These are phyloP conservation scores for Gossypium schwendimanii DNA, from an alignment of 441 rosid species.

Conservation along the genomic window DNA sequence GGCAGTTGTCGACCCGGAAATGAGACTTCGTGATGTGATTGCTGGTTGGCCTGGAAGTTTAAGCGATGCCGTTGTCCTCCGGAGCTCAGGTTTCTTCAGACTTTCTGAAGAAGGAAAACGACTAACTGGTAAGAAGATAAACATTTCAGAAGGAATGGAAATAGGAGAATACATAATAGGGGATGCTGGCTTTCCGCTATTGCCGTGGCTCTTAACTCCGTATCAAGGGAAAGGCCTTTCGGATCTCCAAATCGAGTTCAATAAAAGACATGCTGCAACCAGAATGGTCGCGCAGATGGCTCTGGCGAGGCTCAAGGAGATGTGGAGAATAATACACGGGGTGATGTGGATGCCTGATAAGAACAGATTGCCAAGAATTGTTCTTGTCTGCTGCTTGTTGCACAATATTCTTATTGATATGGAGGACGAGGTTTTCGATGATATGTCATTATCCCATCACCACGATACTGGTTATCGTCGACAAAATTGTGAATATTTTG, in stretches of 20 bases:
- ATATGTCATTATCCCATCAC: conserved; percentile 32
- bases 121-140: conserved; percentile 41
- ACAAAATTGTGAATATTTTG: conserved; percentile 40
- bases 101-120: conserved; percentile 65
- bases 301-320: conserved; percentile 66
- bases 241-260: conserved; percentile 30
- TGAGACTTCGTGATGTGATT: conserved; percentile 74
- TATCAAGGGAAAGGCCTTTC: conserved; percentile 42
- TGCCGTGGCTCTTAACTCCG: conserved; percentile 80
- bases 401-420: conserved; percentile 70
- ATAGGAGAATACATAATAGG: conserved; percentile 68
- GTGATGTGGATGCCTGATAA: conserved; percentile 72
- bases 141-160: conserved; percentile 41
- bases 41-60: conserved; percentile 86
- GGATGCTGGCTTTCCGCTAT: conserved; percentile 62
- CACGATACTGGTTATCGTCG: conserved; percentile 56
- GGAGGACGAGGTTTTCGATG: conserved; percentile 48
- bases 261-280: conserved; percentile 54
- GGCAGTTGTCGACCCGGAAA: conserved; percentile 69
- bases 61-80: conserved; percentile 54
- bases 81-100: conserved; percentile 56
- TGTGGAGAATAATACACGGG: conserved; percentile 78
- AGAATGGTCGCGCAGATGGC: conserved; percentile 52
- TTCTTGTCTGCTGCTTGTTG: conserved; percentile 80
- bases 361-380: conserved; percentile 69